These are phyloP conservation scores for Cladophialophora bantiana DNA, from an alignment of 2,329 filamentous ascomycete genomes.

Conservation along the genomic window DNA sequence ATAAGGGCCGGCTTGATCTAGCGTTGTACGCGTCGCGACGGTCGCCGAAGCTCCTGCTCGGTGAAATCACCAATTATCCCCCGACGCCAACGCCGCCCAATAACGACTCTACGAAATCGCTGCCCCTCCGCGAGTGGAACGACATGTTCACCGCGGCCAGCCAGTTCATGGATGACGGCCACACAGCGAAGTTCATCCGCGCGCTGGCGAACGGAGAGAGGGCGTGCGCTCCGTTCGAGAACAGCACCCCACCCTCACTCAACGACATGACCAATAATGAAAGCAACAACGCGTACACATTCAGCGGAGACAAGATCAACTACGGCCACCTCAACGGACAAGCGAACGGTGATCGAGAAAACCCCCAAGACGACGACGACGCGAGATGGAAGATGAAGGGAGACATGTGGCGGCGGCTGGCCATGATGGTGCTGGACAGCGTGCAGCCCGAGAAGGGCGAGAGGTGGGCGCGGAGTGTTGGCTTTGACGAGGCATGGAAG, in stretches of 20 bases:
- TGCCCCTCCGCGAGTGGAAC: background rate
- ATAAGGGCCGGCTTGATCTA: constrained; percentile 15
- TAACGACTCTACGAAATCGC: too few relatives aligned
- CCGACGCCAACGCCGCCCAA: too few relatives aligned
- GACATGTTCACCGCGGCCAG: background rate
- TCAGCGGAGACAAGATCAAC: background rate
- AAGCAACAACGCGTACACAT: too few relatives aligned
- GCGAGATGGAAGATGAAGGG: constrained; percentile 12
- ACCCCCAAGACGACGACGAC: background rate
- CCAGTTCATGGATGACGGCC: constrained; percentile 9
- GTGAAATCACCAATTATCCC: constrained; percentile 5
- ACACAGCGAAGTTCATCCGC: constrained; percentile 20
- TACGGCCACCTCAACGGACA: background rate
- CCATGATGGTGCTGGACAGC: constrained; percentile 17
- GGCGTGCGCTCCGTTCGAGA: background rate
- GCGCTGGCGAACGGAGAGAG: constrained; percentile 16
- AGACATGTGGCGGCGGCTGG: constrained; percentile 14
- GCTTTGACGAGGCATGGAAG: constrained; percentile 13
- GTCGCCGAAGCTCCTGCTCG: constrained; percentile 5
- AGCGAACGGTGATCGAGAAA: background rate
- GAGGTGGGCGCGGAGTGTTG: constrained; percentile 8
- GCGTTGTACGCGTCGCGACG: constrained; percentile 11
- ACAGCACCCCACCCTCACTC: background rate
- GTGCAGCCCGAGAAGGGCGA: constrained; percentile 11
- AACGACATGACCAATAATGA: background rate